Evolutionary conservation across 805 yeast genomes (phyloP).

Genomic region (Tanozyma kutaoensis): DNA sequence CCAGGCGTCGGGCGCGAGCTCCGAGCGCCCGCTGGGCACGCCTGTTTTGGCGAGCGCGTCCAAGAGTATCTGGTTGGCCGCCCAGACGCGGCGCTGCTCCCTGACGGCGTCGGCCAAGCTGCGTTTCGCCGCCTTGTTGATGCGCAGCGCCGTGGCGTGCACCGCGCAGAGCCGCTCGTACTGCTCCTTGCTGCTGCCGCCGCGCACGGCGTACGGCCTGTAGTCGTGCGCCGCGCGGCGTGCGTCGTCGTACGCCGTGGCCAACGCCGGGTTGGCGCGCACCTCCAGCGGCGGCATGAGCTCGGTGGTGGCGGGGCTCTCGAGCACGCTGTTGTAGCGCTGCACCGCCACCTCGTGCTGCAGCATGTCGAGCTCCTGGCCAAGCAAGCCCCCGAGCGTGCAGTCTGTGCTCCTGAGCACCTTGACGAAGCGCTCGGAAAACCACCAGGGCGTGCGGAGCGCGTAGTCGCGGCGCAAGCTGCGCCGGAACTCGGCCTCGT

Average conservation of each 20-base stretch:
- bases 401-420: constrained; percentile 8
- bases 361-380: constrained; percentile 17
- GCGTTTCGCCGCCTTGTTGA: constrained; percentile 20
- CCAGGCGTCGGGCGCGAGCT: no score
- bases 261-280: not conserved
- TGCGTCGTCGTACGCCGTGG: not conserved
- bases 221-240: not conserved
- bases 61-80: constrained; percentile 26
- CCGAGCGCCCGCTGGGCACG: no score
- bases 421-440: constrained; percentile 13
- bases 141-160: constrained; percentile 22
- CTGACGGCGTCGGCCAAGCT: constrained; percentile 13
- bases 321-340: constrained; percentile 15
- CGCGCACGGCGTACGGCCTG: not conserved
- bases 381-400: constrained; percentile 8
- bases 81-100: constrained; percentile 25
- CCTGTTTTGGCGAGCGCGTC: constrained; percentile 28
- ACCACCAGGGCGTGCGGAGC: constrained; percentile 31
- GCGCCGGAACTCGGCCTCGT: constrained; percentile 15
- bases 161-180: constrained; percentile 16
- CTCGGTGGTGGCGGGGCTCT: constrained; percentile 6
- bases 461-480: constrained; percentile 19
- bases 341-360: constrained; percentile 19
- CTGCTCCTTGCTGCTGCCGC: constrained; percentile 1
- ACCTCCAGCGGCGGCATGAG: constrained; percentile 1